phyloP scores from a whole-genome alignment of 2,329 filamentous ascomycete genomes.

The Boeremia lycopersici region DNA sequence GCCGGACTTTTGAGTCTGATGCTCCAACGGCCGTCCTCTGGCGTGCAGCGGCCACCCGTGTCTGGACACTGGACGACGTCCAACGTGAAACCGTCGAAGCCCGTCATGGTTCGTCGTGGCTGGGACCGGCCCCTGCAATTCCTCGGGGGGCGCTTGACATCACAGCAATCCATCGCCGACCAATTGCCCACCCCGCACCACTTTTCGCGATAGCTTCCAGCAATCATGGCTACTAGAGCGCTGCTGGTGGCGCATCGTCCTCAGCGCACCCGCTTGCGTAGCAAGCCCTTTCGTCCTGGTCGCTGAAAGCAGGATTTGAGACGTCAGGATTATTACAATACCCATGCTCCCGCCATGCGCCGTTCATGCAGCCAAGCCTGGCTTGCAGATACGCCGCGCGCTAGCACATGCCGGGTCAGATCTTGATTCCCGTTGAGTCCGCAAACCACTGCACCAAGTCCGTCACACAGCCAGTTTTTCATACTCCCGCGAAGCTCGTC shows the following conservation, averaged over 20 bases:
- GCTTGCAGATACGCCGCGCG: conserved; percentile 10
- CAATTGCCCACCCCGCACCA: conserved; percentile 10
- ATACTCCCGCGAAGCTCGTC: conserved; percentile 4
- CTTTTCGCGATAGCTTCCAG: conserved; percentile 15
- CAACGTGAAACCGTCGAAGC: conserved; percentile 14
- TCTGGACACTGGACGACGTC: conserved; percentile 17
- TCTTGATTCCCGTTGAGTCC: conserved; percentile 15
- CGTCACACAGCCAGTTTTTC: conserved; percentile 7
- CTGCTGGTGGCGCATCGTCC: conserved; percentile 3
- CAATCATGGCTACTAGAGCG: conserved; percentile 3
- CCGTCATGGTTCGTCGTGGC: conserved; percentile 29
- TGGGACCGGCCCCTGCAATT: conserved; percentile 29
- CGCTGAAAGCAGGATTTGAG: conserved; percentile 18
- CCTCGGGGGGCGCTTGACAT: conserved; percentile 32
- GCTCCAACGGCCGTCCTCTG: conserved; percentile 8
- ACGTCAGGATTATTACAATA: conserved; percentile 8
- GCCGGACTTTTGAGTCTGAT: conserved; percentile 17
- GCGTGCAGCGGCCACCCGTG: conserved; percentile 29
- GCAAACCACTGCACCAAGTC: background rate
- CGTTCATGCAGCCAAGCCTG: conserved; percentile 22
- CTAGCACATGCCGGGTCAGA: conserved; percentile 14
- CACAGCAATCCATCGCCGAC: conserved; percentile 19
- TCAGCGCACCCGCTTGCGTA: background rate
- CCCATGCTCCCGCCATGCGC: conserved; percentile 16
- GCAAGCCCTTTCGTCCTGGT: background rate